Percentiles rank a stretch among this genome's conserved stretches.
Conservation (phyloP, 352 stramenopile genomes). For the Plasmopara halstedii region DNA sequence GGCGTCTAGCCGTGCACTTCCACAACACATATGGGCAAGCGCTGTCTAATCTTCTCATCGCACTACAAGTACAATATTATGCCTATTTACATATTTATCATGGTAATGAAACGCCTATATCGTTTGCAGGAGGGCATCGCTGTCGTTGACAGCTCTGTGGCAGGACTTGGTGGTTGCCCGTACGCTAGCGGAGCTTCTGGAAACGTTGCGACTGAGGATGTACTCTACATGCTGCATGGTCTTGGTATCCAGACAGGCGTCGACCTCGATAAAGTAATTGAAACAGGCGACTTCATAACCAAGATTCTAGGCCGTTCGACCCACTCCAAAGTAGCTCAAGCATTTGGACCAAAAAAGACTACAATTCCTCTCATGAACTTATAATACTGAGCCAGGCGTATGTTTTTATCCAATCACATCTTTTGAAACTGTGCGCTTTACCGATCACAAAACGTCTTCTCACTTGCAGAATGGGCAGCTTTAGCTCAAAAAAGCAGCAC, state of each 20-base stretch:
- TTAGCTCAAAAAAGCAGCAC: slow-evolving; percentile 41
- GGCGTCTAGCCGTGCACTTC: slow-evolving; percentile 93
- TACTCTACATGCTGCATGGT: slow-evolving; percentile 96
- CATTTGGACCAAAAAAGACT: slow-evolving; percentile 38
- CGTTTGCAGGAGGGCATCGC: slow-evolving; percentile 79
- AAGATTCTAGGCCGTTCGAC: slow-evolving; percentile 60
- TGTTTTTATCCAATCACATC: slow-evolving; percentile 4
- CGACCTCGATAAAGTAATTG: slow-evolving; percentile 89
- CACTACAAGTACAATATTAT: slow-evolving; percentile 50
- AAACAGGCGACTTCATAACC: slow-evolving; percentile 86
- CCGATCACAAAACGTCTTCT: slow-evolving; percentile 10
- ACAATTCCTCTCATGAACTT: too few relatives aligned
- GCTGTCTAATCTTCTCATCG: slow-evolving; percentile 92
- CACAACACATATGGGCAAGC: slow-evolving; percentile 97
- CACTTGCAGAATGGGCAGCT: slow-evolving; percentile 34
- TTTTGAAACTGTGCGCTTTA: background rate
- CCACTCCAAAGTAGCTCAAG: slow-evolving; percentile 85
- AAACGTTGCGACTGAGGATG: slow-evolving; percentile 96
- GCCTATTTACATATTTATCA: background rate
- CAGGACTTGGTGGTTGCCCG: slow-evolving; percentile 93
- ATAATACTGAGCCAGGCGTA: slow-evolving; percentile 8
- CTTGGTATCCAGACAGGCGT: slow-evolving; percentile 93
- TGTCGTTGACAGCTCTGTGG: slow-evolving; percentile 93
- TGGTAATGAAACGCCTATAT: slow-evolving; percentile 1
- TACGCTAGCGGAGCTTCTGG: slow-evolving; percentile 94